phyloP scores from a whole-genome alignment of 2,329 filamentous ascomycete species.

The Cladosporium halotolerans region DNA sequence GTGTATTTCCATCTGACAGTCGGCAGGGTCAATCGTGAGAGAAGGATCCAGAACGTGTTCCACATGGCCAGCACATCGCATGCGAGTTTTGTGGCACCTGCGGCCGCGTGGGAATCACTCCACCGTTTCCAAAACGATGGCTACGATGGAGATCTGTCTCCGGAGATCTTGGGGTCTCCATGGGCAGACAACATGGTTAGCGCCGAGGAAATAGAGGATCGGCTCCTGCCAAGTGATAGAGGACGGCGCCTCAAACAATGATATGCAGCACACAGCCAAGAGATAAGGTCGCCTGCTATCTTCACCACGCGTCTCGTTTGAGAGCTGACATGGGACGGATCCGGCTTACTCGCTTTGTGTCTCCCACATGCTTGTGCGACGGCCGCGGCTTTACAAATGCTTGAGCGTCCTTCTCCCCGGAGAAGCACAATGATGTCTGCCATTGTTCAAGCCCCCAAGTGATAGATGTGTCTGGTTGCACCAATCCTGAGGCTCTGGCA shows the following conservation, averaged over 20 bases:
- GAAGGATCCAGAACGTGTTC: no score
- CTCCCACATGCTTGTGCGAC: not conserved
- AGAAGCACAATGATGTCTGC: constrained; percentile 1
- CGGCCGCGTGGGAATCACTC: no score
- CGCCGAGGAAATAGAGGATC: not conserved
- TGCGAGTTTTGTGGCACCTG: no score
- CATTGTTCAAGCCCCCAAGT: not conserved
- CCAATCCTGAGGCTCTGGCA: not conserved
- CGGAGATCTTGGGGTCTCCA: no score
- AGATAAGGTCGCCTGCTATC: constrained; percentile 8
- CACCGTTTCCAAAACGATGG: no score
- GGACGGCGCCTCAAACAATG: constrained; percentile 2
- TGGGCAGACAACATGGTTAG: no score
- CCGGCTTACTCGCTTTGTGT: not conserved
- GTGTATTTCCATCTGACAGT: not conserved
- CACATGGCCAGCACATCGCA: no score
- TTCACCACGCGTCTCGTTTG: not conserved
- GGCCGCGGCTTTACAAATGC: constrained; percentile 5
- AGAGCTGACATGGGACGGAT: not conserved
- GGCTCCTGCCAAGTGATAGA: constrained; percentile 4
- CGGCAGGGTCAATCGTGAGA: no score
- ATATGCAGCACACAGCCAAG: constrained; percentile 4
- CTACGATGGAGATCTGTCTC: no score
- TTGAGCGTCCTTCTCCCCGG: constrained; percentile 1
- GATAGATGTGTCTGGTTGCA: constrained; percentile 1